Base-by-base conservation (phyloP, 139 green algal species). In the Dunaliella primolecta region DNA sequence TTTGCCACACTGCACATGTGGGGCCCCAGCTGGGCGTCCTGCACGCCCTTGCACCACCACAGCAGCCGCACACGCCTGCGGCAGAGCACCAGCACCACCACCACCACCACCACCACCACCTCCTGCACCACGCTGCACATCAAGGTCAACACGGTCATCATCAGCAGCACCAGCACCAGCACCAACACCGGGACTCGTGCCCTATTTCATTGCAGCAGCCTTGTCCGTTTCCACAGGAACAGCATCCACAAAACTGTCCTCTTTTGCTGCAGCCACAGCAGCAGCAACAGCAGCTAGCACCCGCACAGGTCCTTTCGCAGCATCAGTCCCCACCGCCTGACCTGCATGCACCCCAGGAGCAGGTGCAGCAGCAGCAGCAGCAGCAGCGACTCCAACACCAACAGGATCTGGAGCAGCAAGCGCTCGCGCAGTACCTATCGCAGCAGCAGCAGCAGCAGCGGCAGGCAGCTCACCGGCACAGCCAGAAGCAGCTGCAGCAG, bases 111-210 rank as follows among this genome's bases (percentile, higher is more conserved):
- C 35, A 56, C 75, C 75, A 81, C 30, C 35, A 36, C 29, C 35
- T 21, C 29, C 32, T 46, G 35, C 75, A 35, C 1, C 32, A 56
- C 20, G 32, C 21, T 20, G 29, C 75, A 36, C 30, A 21, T n/a
- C 2, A 35, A 25, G 3, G 23, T 2, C 80, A 77, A n/a, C n/a
- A n/a, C n/a, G n/a, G n/a, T n/a, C n/a, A n/a, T n/a, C n/a, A n/a
- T 29, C 46, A 77, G 80, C 80, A 83, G 80, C 80, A 75, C 30
- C 46, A 76, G 7, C 46, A 56, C 1, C 46, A 77, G 21, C 80
- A 31, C 0, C 55, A 56, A 0, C 80, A 76, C 21, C 30, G 31
- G 78, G 2, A n/a, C n/a, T n/a, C n/a, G n/a, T n/a, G n/a, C n/a
- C n/a, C n/a, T n/a, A n/a, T n/a, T n/a, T n/a, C 20, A 27, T 2